These are phyloP conservation scores for Inonotus obliquus DNA, from an alignment of 1,284 basidiomycete genomes.

Conservation along the genomic window DNA sequence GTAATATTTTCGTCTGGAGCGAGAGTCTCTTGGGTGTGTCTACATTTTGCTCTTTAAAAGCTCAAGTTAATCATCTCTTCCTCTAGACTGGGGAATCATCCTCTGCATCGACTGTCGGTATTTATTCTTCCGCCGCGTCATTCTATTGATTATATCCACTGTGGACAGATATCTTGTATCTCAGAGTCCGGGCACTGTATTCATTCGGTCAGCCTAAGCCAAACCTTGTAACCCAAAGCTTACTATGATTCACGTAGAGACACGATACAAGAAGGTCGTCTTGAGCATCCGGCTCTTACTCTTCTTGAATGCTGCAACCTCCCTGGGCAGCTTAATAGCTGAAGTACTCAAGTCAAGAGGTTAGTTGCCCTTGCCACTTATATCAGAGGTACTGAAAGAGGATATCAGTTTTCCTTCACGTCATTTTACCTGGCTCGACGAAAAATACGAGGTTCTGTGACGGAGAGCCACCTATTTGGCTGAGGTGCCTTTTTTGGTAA, in stretches of 20 bases:
- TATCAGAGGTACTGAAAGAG: not conserved
- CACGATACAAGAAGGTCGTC: not conserved
- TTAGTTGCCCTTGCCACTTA: not conserved
- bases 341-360: not conserved
- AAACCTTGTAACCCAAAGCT: not conserved
- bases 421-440: no score
- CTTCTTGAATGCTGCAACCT: not conserved
- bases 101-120: not conserved
- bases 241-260: not conserved
- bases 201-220: not conserved
- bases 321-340: not conserved
- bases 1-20: not conserved
- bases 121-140: not conserved
- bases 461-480: not conserved
- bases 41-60: no score
- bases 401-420: not conserved
- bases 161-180: not conserved
- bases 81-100: conserved; percentile 1
- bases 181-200: not conserved
- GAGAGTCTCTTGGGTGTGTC: not conserved
- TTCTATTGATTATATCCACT: not conserved
- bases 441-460: not conserved
- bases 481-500: not conserved
- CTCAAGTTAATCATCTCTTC: no score
- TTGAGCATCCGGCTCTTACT: not conserved